Evolutionary conservation across 2,329 filamentous ascomycete species (phyloP).

Genomic region (Sporothrix protearum): DNA sequence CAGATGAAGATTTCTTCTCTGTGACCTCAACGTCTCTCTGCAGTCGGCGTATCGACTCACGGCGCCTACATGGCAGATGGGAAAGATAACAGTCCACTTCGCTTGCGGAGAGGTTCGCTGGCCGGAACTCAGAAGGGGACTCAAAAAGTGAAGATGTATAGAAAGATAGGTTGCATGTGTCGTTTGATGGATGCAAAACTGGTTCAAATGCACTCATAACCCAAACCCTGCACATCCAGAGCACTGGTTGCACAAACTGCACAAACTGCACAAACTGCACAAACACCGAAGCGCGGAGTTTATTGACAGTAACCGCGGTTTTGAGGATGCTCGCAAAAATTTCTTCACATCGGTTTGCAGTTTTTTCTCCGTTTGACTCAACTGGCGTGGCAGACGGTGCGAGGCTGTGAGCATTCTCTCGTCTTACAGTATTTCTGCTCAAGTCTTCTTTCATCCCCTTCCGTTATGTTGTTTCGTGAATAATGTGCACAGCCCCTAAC

Average conservation of each 20-base stretch:
- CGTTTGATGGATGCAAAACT: neutral
- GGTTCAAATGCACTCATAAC: neutral
- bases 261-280: neutral
- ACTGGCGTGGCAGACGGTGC: neutral
- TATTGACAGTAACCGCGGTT: neutral
- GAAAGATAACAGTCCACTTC: neutral
- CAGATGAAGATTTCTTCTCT: neutral
- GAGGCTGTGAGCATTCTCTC: neutral
- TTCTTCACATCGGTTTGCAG: neutral
- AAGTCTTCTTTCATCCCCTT: neutral
- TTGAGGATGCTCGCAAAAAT: neutral
- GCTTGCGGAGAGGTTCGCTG: neutral
- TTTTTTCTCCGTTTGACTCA: neutral
- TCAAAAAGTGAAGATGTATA: neutral
- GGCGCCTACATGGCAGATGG: neutral
- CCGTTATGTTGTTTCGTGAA: neutral
- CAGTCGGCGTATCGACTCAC: neutral
- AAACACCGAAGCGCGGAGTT: neutral
- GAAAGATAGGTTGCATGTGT: conserved; percentile 3
- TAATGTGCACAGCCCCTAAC: neutral
- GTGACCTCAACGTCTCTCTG: neutral
- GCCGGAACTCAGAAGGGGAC: neutral
- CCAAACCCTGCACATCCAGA: neutral
- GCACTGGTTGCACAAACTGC: too few relatives aligned
- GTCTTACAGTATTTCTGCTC: neutral